Evolutionary conservation across 2,329 filamentous ascomycete species (phyloP).

Genomic region (Talaromyces pinophilus): DNA sequence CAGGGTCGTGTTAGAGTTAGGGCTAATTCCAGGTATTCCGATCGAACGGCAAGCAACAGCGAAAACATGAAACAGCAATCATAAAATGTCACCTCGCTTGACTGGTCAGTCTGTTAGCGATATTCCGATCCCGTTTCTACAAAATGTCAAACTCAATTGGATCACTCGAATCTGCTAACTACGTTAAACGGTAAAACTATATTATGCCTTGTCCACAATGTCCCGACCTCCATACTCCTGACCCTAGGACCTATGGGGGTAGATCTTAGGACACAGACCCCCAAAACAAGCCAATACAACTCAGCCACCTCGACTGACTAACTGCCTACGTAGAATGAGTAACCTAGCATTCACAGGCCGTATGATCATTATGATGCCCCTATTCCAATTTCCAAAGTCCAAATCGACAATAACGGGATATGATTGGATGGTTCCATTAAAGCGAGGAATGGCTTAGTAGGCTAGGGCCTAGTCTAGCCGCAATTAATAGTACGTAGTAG

Average conservation of each 20-base stretch:
- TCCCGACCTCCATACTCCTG: background rate
- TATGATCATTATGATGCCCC: background rate
- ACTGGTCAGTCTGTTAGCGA: background rate
- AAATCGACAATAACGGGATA: background rate
- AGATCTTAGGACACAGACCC: conserved; percentile 5
- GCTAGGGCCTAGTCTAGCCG: background rate
- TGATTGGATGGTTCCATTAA: background rate
- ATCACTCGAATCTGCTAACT: background rate
- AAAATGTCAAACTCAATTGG: background rate
- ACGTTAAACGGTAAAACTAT: background rate
- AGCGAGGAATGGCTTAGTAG: background rate
- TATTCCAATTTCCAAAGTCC: background rate
- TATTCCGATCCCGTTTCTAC: background rate
- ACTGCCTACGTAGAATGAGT: background rate
- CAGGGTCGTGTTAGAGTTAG: background rate
- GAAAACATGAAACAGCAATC: background rate
- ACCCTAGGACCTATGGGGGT: background rate
- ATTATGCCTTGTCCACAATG: background rate
- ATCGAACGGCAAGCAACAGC: background rate
- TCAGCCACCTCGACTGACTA: background rate
- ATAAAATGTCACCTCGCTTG: background rate
- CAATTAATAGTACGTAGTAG: background rate
- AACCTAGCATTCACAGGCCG: background rate
- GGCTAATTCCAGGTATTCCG: background rate
- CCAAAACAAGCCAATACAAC: background rate